These are phyloP conservation scores for Nyssa sinensis DNA, from an alignment of 148 eudicot genomes.

Conservation along the genomic window DNA sequence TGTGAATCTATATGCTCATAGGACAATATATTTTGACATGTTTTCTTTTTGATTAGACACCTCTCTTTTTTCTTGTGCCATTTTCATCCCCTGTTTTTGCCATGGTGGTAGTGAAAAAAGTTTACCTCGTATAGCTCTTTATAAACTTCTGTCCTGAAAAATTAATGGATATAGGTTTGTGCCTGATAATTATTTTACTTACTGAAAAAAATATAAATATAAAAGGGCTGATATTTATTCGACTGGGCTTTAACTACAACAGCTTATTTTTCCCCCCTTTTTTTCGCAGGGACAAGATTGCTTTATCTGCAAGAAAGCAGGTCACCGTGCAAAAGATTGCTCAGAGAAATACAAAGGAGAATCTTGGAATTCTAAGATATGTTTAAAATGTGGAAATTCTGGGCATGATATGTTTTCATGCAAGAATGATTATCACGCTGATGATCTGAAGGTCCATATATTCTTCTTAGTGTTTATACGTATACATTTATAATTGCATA, in stretches of 20 bases:
- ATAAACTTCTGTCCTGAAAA: too few species aligned
- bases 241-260: too few species aligned
- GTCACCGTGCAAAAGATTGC: conserved; percentile 94
- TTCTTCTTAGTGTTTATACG: neutral
- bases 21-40: too few species aligned
- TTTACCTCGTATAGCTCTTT: too few species aligned
- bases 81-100: neutral
- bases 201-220: too few species aligned
- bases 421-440: conserved; percentile 56
- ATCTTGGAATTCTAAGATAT: conserved; percentile 44
- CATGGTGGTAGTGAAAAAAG: too few species aligned
- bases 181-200: neutral
- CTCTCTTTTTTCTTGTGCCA: neutral
- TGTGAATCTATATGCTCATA: too few species aligned
- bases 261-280: neutral
- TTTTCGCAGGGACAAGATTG: conserved; percentile 69
- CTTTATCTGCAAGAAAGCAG: conserved; percentile 78
- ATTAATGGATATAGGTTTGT: too few species aligned
- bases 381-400: conserved; percentile 87
- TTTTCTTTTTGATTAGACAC: too few species aligned
- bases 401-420: conserved; percentile 81
- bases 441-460: conserved; percentile 74
- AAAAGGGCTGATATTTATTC: neutral
- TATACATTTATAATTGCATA: neutral
- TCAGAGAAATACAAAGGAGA: conserved; percentile 58